phyloP scores from a whole-genome alignment of 2,329 filamentous ascomycete species.

The Paecilomyces niveus region DNA sequence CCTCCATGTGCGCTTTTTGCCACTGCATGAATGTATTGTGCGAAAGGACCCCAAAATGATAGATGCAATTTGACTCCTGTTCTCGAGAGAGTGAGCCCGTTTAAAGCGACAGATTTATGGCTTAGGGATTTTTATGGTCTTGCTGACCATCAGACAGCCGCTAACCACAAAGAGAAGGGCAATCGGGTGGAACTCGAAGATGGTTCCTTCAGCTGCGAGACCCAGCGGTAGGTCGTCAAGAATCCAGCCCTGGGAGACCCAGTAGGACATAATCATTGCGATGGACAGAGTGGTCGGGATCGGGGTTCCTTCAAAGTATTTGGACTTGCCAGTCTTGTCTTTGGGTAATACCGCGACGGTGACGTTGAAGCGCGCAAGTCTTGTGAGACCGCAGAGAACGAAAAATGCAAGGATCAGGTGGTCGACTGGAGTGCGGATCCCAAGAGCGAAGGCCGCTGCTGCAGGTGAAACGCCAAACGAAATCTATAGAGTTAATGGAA shows the following conservation, averaged over 20 bases:
- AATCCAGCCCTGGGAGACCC: conserved; percentile 74
- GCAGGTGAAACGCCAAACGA: conserved; percentile 93
- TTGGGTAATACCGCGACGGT: conserved; percentile 85
- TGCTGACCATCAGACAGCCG: conserved; percentile 91
- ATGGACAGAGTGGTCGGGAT: conserved; percentile 84
- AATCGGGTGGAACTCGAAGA: conserved; percentile 76
- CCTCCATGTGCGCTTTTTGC: neutral
- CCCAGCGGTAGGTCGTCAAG: conserved; percentile 73
- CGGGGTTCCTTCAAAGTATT: conserved; percentile 95
- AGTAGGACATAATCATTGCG: conserved; percentile 80
- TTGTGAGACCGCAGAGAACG: conserved; percentile 87
- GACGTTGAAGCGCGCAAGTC: conserved; percentile 95
- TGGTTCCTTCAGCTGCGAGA: conserved; percentile 56
- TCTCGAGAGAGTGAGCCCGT: neutral
- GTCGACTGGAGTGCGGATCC: conserved; percentile 76
- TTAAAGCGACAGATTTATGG: conserved; percentile 36
- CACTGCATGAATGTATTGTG: neutral
- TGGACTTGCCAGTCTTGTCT: conserved; percentile 81
- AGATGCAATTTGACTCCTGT: neutral
- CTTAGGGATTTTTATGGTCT: conserved; percentile 92
- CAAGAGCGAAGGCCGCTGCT: conserved; percentile 78
- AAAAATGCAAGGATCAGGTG: conserved; percentile 77
- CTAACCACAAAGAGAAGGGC: conserved; percentile 77
- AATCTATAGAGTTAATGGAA: conserved; percentile 52
- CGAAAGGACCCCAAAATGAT: neutral